phyloP scores from a whole-genome alignment of 2,329 filamentous ascomycete species.

The Exophiala alcalophila region DNA sequence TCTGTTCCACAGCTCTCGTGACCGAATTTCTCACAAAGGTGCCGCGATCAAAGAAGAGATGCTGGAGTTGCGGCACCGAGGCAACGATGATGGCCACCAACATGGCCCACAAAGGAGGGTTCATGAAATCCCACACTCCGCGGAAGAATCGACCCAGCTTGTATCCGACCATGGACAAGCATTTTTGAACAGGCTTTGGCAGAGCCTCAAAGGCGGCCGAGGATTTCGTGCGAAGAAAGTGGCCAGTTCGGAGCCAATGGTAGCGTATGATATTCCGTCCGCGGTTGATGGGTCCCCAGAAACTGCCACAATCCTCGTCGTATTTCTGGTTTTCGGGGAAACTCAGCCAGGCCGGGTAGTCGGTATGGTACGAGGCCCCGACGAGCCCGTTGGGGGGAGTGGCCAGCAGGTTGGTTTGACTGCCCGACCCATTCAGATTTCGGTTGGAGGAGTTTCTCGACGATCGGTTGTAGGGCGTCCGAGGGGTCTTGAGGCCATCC shows the following conservation, averaged over 20 bases:
- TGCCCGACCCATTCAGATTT: slow-evolving; percentile 12
- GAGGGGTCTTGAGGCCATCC: slow-evolving; percentile 29
- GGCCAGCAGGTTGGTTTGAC: slow-evolving; percentile 33
- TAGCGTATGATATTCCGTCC: slow-evolving; percentile 30
- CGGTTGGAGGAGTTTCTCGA: slow-evolving; percentile 23
- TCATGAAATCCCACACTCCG: slow-evolving; percentile 92
- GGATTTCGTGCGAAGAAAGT: slow-evolving; percentile 28
- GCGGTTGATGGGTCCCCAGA: slow-evolving; percentile 32
- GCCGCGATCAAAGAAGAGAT: slow-evolving; percentile 80
- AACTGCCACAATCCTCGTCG: slow-evolving; percentile 32
- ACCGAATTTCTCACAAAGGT: slow-evolving; percentile 92
- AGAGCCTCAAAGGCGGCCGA: slow-evolving; percentile 47
- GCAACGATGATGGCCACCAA: slow-evolving; percentile 84
- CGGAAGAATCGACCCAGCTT: slow-evolving; percentile 53
- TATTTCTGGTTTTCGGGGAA: slow-evolving; percentile 37
- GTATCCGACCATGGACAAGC: slow-evolving; percentile 43
- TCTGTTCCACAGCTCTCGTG: slow-evolving; percentile 80
- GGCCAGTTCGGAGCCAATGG: slow-evolving; percentile 22
- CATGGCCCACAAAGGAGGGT: slow-evolving; percentile 98
- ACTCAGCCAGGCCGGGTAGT: slow-evolving; percentile 62
- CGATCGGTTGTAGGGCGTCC: slow-evolving; percentile 23
- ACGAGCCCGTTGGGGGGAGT: slow-evolving; percentile 51
- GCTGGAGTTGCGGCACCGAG: slow-evolving; percentile 77
- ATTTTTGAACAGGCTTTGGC: slow-evolving; percentile 53
- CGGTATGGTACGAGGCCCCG: slow-evolving; percentile 35